These are phyloP conservation scores for Pterocarpus santalinus DNA, from an alignment of 306 rosid genomes.

Conservation along the genomic window DNA sequence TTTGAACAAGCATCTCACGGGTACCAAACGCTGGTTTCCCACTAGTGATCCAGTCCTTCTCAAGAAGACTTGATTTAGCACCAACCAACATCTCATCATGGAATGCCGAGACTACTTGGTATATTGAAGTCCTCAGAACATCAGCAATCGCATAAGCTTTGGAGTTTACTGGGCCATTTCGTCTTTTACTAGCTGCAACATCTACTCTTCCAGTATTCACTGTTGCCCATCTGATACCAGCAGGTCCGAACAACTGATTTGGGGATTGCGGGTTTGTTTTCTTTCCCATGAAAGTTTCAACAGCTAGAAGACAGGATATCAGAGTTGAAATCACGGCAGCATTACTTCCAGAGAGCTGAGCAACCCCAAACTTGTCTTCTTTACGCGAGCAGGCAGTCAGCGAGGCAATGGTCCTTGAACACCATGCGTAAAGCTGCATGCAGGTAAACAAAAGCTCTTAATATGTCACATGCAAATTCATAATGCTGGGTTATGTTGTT, in stretches of 20 bases:
- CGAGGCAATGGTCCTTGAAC: slow-evolving; percentile 75
- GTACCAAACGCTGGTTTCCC: slow-evolving; percentile 71
- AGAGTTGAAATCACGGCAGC: slow-evolving; percentile 79
- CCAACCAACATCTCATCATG: slow-evolving; percentile 84
- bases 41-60: slow-evolving; percentile 79
- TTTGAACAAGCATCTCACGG: slow-evolving; percentile 71
- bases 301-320: slow-evolving; percentile 88
- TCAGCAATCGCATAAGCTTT: slow-evolving; percentile 91
- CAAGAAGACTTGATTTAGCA: slow-evolving; percentile 78
- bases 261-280: slow-evolving; percentile 75
- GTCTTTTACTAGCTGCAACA: slow-evolving; percentile 62
- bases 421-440: slow-evolving; percentile 83
- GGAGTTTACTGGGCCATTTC: slow-evolving; percentile 68
- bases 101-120: slow-evolving; percentile 80
- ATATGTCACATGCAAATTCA: slow-evolving; percentile 23
- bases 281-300: slow-evolving; percentile 92
- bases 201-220: slow-evolving; percentile 68
- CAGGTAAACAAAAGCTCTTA: slow-evolving; percentile 37
- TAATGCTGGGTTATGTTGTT: slow-evolving; percentile 10
- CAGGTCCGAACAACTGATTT: slow-evolving; percentile 71
- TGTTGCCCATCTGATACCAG: slow-evolving; percentile 86
- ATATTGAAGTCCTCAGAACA: slow-evolving; percentile 78
- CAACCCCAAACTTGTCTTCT: slow-evolving; percentile 86
- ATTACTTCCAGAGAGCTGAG: slow-evolving; percentile 92
- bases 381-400: slow-evolving; percentile 78